Evolutionary conservation across 179 eudicot genomes (phyloP).

Genomic region (Silene noctiflora): DNA sequence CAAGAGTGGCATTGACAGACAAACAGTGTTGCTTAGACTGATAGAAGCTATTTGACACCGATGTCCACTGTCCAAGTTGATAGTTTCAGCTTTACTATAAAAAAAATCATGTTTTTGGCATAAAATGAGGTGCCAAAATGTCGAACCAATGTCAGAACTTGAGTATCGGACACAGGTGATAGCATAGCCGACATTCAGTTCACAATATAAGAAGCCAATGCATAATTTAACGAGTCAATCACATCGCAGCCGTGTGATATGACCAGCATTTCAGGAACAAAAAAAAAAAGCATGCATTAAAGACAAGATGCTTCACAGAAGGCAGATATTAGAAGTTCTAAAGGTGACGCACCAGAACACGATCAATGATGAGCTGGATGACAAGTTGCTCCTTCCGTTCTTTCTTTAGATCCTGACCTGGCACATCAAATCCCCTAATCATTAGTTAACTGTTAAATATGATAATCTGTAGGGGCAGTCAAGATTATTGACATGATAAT

Average conservation of each 20-base stretch:
- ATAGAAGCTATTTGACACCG: not conserved
- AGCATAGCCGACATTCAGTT: not conserved
- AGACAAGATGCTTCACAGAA: not conserved
- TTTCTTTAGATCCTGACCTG: conserved; percentile 71
- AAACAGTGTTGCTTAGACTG: no score
- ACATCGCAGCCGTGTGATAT: not conserved
- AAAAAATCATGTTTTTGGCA: not conserved
- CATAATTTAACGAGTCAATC: not conserved
- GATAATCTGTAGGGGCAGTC: not conserved
- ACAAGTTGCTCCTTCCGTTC: conserved; percentile 83
- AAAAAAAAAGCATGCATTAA: not conserved
- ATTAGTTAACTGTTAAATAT: not conserved
- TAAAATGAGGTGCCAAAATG: not conserved
- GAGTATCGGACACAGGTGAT: not conserved
- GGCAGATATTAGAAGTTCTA: conserved; percentile 1
- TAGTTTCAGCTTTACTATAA: not conserved
- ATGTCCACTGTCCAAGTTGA: not conserved
- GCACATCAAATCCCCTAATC: conserved; percentile 12
- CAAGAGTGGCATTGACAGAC: not conserved
- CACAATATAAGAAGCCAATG: not conserved
- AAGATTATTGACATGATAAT: not conserved
- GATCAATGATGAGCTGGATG: conserved; percentile 72
- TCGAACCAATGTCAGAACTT: not conserved
- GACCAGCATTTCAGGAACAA: not conserved
- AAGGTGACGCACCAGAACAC: conserved; percentile 60